Conservation (phyloP, 140 eudicot genomes). For the Flaveria floridana region DNA sequence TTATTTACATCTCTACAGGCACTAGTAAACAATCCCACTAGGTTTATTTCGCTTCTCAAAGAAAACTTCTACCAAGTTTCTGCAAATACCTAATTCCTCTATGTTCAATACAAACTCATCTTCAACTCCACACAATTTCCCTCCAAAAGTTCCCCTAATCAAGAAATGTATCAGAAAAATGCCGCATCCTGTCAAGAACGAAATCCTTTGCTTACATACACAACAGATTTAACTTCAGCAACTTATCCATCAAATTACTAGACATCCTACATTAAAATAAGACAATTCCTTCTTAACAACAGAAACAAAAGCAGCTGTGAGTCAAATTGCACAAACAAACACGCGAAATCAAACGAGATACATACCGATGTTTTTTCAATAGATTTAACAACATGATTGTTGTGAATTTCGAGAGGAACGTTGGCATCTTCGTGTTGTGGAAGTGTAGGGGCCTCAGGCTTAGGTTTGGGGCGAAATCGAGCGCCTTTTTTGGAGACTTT, state of each 20-base stretch:
- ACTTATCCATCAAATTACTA: constrained; percentile 2
- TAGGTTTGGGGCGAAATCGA: constrained; percentile 61
- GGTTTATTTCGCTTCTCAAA: not conserved
- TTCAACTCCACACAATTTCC: constrained; percentile 6
- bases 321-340: not conserved
- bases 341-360: not conserved
- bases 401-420: constrained; percentile 22
- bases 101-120: not conserved
- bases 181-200: not conserved
- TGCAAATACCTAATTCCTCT: not conserved
- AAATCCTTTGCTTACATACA: not conserved
- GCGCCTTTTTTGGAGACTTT: constrained; percentile 64
- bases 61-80: not conserved
- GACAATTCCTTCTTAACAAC: not conserved
- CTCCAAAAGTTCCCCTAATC: not conserved
- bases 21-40: constrained; percentile 3
- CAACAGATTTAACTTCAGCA: not conserved
- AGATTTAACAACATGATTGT: constrained; percentile 13
- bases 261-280: not conserved
- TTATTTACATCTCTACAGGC: not conserved
- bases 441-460: constrained; percentile 13
- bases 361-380: constrained; percentile 33
- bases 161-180: not conserved
- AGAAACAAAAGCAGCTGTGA: not conserved
- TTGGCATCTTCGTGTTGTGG: constrained; percentile 28